phyloP scores from a whole-genome alignment of 306 rosid genomes.

The Echinosophora koreensis region DNA sequence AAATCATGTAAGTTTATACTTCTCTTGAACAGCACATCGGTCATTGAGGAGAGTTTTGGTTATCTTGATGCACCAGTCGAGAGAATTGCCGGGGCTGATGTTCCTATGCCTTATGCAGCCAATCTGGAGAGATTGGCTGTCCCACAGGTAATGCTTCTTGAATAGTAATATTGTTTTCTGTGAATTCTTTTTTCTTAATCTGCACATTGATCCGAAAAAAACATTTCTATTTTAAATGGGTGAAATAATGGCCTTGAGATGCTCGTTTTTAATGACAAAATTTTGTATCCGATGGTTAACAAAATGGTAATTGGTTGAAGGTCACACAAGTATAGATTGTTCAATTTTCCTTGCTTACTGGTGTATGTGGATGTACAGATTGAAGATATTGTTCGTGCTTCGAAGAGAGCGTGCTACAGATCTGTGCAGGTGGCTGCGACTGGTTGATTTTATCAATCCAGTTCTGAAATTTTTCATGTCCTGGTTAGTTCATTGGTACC shows the following conservation, averaged over 20 bases:
- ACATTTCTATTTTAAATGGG: conserved; percentile 23
- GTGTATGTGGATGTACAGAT: conserved; percentile 60
- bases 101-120: conserved; percentile 99
- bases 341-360: conserved; percentile 40
- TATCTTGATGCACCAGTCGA: conserved; percentile 98
- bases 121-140: conserved; percentile 97
- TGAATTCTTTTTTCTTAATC: conserved; percentile 15
- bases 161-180: background rate
- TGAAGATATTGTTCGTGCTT: conserved; percentile 97
- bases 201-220: conserved; percentile 28
- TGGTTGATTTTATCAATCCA: conserved; percentile 56
- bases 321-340: conserved; percentile 8
- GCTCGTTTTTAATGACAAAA: conserved; percentile 13
- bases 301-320: conserved; percentile 19
- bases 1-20: conserved; percentile 28
- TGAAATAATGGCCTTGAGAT: background rate
- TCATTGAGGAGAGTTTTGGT: conserved; percentile 93
- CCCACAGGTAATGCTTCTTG: conserved; percentile 75
- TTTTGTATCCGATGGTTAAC: conserved; percentile 3
- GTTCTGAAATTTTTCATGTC: conserved; percentile 36
- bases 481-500: conserved; percentile 56
- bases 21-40: conserved; percentile 76
- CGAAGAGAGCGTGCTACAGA: conserved; percentile 92
- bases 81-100: conserved; percentile 95
- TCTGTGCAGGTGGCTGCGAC: conserved; percentile 75